Evolutionary conservation across 176 grass and related monocot genomes (phyloP).

Genomic region (Oryza coarctata): DNA sequence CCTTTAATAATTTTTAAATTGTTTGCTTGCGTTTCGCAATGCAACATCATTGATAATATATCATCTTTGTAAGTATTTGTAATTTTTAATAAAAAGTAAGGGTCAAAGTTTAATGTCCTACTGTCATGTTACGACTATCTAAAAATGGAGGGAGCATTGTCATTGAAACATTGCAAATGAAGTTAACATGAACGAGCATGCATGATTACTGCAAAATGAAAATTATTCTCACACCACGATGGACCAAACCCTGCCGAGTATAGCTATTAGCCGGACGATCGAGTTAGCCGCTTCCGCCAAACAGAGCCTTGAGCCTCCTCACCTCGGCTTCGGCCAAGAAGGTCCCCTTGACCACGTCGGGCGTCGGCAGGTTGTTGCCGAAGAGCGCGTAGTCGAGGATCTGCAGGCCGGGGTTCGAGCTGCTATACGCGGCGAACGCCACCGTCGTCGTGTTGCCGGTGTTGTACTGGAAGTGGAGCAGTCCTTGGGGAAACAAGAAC

Average conservation of each 20-base stretch:
- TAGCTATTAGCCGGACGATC: no score
- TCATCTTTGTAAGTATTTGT: no score
- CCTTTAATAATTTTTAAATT: no score
- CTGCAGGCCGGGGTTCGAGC: slow-evolving; percentile 52
- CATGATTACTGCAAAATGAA: not conserved
- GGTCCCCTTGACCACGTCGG: slow-evolving; percentile 33
- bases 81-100: no score
- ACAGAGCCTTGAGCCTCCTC: slow-evolving; percentile 50
- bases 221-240: slow-evolving; percentile 9
- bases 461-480: slow-evolving; percentile 67
- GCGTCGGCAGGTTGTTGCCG: slow-evolving; percentile 35
- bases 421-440: slow-evolving; percentile 43
- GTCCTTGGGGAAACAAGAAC: slow-evolving; percentile 55
- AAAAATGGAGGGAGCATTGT: no score
- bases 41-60: no score
- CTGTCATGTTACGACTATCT: no score
- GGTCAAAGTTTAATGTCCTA: no score
- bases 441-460: slow-evolving; percentile 17
- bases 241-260: no score
- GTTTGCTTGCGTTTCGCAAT: no score
- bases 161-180: no score
- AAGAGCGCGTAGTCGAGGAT: slow-evolving; percentile 41
- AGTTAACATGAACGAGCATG: no score
- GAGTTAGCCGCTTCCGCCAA: slow-evolving; percentile 44
- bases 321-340: slow-evolving; percentile 44